Conservation (phyloP, 176 grass and related monocot genomes). For the Triticum monococcum region DNA sequence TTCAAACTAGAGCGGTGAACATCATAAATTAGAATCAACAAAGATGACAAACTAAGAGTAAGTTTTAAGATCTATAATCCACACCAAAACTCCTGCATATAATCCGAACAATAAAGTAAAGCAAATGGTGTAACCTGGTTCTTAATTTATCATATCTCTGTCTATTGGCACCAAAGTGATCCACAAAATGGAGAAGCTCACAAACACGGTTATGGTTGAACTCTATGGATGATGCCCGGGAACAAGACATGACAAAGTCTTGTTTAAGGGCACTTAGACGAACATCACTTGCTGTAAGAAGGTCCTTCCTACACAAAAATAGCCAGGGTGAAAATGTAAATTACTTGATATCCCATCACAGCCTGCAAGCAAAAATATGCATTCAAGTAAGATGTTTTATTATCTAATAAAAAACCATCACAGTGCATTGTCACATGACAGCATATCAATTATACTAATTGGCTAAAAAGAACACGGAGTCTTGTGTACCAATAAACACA, state of each 20-base stretch:
- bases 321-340: neutral
- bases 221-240: too few relatives aligned
- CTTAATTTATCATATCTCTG: slow-evolving; percentile 46
- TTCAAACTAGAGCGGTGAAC: too few relatives aligned
- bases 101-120: too few relatives aligned
- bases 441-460: neutral
- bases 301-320: slow-evolving; percentile 64
- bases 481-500: neutral
- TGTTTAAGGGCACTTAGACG: slow-evolving; percentile 80
- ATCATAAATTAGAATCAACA: too few relatives aligned
- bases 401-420: neutral
- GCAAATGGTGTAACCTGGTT: too few relatives aligned
- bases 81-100: too few relatives aligned
- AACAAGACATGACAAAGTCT: slow-evolving; percentile 47
- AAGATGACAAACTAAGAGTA: too few relatives aligned
- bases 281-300: slow-evolving; percentile 83
- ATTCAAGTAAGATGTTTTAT: slow-evolving; percentile 17
- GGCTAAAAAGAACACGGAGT: neutral
- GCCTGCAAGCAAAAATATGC: neutral
- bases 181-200: slow-evolving; percentile 74
- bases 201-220: slow-evolving; percentile 36
- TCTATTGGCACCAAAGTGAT: slow-evolving; percentile 67
- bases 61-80: too few relatives aligned
- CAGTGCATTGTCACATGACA: neutral
- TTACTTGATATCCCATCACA: neutral